Evolutionary conservation across 805 yeast genomes (phyloP).

Genomic region (Dipodascopsis uninucleata): DNA sequence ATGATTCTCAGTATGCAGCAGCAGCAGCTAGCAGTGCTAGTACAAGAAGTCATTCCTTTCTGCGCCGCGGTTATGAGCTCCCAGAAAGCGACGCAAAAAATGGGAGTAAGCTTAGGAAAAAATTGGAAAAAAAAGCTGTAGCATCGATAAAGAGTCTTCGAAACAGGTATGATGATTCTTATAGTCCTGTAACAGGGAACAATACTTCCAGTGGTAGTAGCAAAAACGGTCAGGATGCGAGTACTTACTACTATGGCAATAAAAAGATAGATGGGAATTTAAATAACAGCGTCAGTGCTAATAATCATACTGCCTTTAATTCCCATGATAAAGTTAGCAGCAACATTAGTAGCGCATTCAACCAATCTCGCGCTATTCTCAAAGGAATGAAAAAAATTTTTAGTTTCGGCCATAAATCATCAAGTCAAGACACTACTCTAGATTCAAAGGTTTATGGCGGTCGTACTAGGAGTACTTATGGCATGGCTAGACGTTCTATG

Average conservation of each 20-base stretch:
- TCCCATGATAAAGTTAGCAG: not conserved
- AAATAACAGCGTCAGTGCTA: no score
- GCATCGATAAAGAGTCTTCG: not conserved
- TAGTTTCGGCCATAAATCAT: not conserved
- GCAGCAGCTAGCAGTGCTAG: not conserved
- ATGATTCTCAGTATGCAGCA: no score
- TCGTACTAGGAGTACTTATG: no score
- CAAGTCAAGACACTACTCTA: no score
- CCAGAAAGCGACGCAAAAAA: conserved; percentile 1
- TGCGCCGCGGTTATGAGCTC: conserved; percentile 6
- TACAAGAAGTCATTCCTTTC: not conserved
- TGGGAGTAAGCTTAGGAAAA: not conserved
- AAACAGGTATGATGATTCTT: not conserved
- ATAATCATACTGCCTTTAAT: no score
- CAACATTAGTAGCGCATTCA: not conserved
- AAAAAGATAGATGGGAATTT: no score
- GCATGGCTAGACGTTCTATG: no score
- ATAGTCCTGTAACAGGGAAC: no score
- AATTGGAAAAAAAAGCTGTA: not conserved
- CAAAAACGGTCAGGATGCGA: no score
- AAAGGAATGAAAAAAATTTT: conserved; percentile 3
- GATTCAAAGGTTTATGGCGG: not conserved
- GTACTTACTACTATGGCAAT: no score
- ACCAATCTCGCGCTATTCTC: not conserved
- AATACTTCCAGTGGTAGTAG: no score